phyloP scores from a whole-genome alignment of 2,329 filamentous ascomycete genomes.

The Exophiala sideris region DNA sequence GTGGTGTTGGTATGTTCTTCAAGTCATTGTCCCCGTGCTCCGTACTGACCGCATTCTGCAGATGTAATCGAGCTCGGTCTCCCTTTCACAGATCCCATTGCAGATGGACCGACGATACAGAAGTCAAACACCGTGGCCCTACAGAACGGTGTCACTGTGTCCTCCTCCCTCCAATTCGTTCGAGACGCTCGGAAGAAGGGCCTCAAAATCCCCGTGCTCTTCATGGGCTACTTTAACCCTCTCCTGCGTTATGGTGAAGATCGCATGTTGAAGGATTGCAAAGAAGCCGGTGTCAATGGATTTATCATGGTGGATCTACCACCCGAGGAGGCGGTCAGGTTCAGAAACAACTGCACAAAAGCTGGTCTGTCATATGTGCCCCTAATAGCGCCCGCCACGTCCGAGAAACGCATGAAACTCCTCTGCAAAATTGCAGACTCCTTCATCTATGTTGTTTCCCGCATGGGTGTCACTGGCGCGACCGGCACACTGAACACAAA shows the following conservation, averaged over 20 bases:
- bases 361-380: constrained; percentile 90
- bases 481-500: constrained; percentile 76
- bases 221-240: constrained; percentile 99
- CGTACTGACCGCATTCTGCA: constrained; percentile 35
- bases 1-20: constrained; percentile 69
- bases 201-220: constrained; percentile 74
- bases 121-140: constrained; percentile 89
- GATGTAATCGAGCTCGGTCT: constrained; percentile 95
- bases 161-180: constrained; percentile 76
- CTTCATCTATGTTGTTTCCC: constrained; percentile 97
- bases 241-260: constrained; percentile 93
- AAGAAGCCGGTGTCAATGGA: constrained; percentile 81
- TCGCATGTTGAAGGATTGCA: constrained; percentile 77
- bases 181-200: constrained; percentile 73
- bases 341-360: constrained; percentile 77
- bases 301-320: constrained; percentile 97
- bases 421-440: constrained; percentile 96
- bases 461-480: constrained; percentile 94
- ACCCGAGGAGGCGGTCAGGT: constrained; percentile 90
- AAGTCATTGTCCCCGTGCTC: not conserved
- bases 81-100: constrained; percentile 97
- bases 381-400: constrained; percentile 92
- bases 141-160: constrained; percentile 80
- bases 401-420: constrained; percentile 87
- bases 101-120: constrained; percentile 95